Evolutionary conservation across 176 grass and related monocot species (phyloP).

Genomic region (Phyllostachys edulis): DNA sequence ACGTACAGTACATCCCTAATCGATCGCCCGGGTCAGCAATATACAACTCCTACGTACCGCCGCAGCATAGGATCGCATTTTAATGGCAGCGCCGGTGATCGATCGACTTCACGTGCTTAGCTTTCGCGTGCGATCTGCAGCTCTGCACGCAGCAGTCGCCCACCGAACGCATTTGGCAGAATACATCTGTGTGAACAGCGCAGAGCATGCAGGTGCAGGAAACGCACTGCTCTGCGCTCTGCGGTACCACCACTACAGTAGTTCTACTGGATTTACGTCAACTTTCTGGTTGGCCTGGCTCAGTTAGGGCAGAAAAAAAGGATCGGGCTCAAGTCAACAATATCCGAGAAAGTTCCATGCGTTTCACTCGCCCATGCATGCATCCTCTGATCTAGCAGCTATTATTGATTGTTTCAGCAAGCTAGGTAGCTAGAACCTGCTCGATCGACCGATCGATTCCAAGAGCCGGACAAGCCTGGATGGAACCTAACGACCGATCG

Average conservation of each 20-base stretch:
- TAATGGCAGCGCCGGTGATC: too few relatives aligned
- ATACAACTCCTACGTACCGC: neutral
- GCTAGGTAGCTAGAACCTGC: neutral
- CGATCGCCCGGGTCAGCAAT: slow-evolving; percentile 13
- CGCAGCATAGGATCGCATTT: neutral
- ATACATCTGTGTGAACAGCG: neutral
- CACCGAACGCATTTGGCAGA: neutral
- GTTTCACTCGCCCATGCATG: neutral
- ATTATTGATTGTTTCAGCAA: neutral
- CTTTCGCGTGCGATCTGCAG: neutral
- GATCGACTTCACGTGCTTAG: neutral
- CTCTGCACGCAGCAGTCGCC: slow-evolving; percentile 14
- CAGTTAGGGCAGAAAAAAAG: neutral
- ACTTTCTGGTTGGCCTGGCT: neutral
- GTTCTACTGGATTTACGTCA: neutral
- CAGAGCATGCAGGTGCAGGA: neutral
- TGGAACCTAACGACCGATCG: neutral
- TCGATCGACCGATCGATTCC: neutral
- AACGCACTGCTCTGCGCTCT: neutral
- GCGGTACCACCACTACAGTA: neutral
- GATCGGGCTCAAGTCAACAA: neutral
- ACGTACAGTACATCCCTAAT: neutral
- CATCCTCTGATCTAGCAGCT: neutral
- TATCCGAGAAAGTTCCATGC: neutral
- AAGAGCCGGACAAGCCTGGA: slow-evolving; percentile 19